Percentiles rank a stretch among this genome's conserved stretches.
Conservation (phyloP, 345 rosid genomes). For the Moringa oleifera region DNA sequence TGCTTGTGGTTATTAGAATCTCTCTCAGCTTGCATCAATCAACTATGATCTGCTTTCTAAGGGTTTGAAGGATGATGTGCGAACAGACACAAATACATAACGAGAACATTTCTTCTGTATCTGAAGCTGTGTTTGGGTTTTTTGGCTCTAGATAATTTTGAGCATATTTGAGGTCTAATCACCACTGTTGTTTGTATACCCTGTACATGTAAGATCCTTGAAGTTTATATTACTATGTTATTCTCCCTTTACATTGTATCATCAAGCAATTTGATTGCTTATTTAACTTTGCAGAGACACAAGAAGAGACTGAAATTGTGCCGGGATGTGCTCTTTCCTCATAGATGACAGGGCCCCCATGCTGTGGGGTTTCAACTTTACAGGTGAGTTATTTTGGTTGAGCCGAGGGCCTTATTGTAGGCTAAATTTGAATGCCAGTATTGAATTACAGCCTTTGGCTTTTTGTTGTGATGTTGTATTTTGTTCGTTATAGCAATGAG, state of each 20-base stretch:
- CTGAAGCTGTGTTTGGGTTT: constrained; percentile 13
- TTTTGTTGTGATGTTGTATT: constrained; percentile 8
- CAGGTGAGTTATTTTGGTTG: constrained; percentile 17
- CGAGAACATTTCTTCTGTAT: constrained; percentile 11
- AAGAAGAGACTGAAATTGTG: constrained; percentile 34
- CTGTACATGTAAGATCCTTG: constrained; percentile 65
- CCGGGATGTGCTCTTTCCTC: constrained; percentile 24
- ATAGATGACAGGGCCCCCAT: constrained; percentile 25
- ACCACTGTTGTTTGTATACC: constrained; percentile 36
- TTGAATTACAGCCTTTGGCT: constrained; percentile 11
- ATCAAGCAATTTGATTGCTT: neutral
- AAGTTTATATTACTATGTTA: neutral
- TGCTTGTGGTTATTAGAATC: constrained; percentile 51
- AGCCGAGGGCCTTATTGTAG: constrained; percentile 14
- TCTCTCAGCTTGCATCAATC: constrained; percentile 95
- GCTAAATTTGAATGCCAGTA: constrained; percentile 2
- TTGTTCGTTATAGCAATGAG: constrained; percentile 31
- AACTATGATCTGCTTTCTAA: constrained; percentile 96
- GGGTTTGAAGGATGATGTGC: constrained; percentile 88
- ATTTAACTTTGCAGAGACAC: constrained; percentile 35
- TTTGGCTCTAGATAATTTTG: constrained; percentile 13
- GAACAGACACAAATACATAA: constrained; percentile 41
- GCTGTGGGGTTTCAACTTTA: constrained; percentile 21
- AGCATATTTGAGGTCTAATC: constrained; percentile 13
- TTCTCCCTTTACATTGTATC: neutral